A percentile compares a stretch with the other conserved stretches of the same genome.
These are phyloP conservation scores for Solidago caesia DNA, from an alignment of 129 eudicot species.

Conservation along the genomic window DNA sequence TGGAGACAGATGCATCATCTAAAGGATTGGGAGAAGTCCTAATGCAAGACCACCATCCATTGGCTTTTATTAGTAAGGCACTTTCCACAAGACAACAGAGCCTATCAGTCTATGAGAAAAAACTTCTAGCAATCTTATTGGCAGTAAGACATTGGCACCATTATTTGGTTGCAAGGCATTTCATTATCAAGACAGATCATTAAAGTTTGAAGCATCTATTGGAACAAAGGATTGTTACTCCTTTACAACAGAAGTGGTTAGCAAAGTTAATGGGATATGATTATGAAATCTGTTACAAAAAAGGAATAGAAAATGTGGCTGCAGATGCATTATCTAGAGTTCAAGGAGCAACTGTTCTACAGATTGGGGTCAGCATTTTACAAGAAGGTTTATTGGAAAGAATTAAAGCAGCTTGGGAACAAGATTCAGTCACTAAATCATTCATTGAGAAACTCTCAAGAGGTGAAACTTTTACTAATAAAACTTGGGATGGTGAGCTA, in stretches of 20 bases:
- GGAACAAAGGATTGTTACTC: neutral
- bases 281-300: neutral
- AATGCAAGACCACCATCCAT: neutral
- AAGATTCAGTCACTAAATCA: too few relatives aligned
- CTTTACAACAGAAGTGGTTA: neutral
- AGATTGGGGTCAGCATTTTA: too few relatives aligned
- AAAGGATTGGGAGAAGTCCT: neutral
- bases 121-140: neutral
- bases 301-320: neutral
- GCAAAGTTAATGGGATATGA: neutral
- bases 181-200: neutral
- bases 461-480: too few relatives aligned
- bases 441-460: too few relatives aligned
- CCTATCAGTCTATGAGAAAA: neutral
- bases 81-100: neutral
- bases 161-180: neutral
- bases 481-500: too few relatives aligned
- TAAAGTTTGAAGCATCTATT: neutral
- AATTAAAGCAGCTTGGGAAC: neutral
- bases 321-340: too few relatives aligned
- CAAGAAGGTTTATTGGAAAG: neutral
- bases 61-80: neutral
- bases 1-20: neutral
- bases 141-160: neutral
- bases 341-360: too few relatives aligned